These are phyloP conservation scores for Blastocrithidia nonstop DNA, from an alignment of 208 protist genomes.

Conservation along the genomic window DNA sequence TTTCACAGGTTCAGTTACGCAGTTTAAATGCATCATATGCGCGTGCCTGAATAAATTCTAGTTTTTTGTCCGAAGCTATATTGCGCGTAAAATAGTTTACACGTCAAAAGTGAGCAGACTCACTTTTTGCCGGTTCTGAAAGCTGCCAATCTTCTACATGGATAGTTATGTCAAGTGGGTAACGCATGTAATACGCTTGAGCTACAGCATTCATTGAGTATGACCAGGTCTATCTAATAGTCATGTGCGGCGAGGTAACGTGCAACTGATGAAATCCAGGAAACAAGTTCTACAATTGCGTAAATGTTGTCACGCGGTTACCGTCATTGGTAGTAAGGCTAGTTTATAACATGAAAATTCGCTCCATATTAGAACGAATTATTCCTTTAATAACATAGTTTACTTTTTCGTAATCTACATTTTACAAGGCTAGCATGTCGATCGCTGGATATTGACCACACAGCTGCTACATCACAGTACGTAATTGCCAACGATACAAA, in stretches of 20 bases:
- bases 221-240: slow-evolving; percentile 8
- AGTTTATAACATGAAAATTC: slow-evolving; percentile 37
- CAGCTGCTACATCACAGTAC: slow-evolving; percentile 30
- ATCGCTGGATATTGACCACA: slow-evolving; percentile 30
- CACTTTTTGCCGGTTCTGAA: slow-evolving; percentile 4
- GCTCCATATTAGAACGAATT: slow-evolving; percentile 9
- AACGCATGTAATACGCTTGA: slow-evolving; percentile 37
- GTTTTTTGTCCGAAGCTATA: slow-evolving; percentile 26
- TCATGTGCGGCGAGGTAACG: slow-evolving; percentile 5
- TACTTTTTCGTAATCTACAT: slow-evolving; percentile 68
- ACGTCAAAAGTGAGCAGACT: slow-evolving; percentile 26
- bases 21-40: slow-evolving; percentile 9
- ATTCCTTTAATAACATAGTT: slow-evolving; percentile 29
- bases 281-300: slow-evolving; percentile 59
- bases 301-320: slow-evolving; percentile 36
- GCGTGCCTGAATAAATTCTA: slow-evolving; percentile 14
- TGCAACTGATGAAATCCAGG: slow-evolving; percentile 43
- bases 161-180: slow-evolving; percentile 40
- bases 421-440: slow-evolving; percentile 67
- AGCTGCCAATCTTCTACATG: slow-evolving; percentile 31
- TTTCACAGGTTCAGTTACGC: slow-evolving; percentile 12
- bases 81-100: slow-evolving; percentile 26
- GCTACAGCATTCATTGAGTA: slow-evolving; percentile 10
- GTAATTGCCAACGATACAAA: slow-evolving; percentile 28
- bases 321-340: slow-evolving; percentile 38